phyloP scores from a whole-genome alignment of 805 yeast genomes.

The Brettanomyces sp. region DNA sequence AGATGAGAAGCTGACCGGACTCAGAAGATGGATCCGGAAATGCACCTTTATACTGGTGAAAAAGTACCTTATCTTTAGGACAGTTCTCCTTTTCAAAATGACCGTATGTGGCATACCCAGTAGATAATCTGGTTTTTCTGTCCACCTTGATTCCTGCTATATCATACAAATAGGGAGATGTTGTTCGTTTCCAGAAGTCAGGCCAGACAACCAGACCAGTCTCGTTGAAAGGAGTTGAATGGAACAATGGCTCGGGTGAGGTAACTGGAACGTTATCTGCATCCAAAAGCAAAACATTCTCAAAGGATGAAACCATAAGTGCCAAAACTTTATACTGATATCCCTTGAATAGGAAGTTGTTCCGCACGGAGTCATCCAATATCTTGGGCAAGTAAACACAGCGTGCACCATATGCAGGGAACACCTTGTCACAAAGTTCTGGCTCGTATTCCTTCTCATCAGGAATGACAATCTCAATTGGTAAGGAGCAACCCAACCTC shows the following conservation, averaged over 20 bases:
- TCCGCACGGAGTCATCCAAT: constrained; percentile 38
- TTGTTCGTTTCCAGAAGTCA: constrained; percentile 59
- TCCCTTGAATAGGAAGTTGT: constrained; percentile 4
- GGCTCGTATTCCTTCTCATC: constrained; percentile 58
- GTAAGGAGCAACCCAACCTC: constrained; percentile 53
- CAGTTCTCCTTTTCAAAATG: constrained; percentile 57
- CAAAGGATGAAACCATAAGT: constrained; percentile 33
- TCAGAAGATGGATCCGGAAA: constrained; percentile 59
- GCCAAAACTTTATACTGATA: constrained; percentile 19
- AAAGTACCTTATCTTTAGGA: constrained; percentile 30
- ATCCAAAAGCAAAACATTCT: constrained; percentile 32
- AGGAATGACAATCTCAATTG: constrained; percentile 78
- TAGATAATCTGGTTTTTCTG: background rate
- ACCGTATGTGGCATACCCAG: constrained; percentile 47
- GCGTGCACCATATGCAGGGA: constrained; percentile 52
- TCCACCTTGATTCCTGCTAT: constrained; percentile 11
- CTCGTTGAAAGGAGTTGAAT: constrained; percentile 33
- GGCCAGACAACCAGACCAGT: constrained; percentile 61
- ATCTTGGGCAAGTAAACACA: constrained; percentile 56
- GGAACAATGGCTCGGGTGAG: constrained; percentile 22
- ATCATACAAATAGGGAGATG: constrained; percentile 48
- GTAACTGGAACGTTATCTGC: constrained; percentile 33
- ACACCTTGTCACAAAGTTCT: constrained; percentile 50
- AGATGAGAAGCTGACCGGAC: constrained; percentile 54
- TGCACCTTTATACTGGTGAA: constrained; percentile 51